phyloP scores from a whole-genome alignment of 768 basidiomycete genomes.

The Cystobasidium ongulense region DNA sequence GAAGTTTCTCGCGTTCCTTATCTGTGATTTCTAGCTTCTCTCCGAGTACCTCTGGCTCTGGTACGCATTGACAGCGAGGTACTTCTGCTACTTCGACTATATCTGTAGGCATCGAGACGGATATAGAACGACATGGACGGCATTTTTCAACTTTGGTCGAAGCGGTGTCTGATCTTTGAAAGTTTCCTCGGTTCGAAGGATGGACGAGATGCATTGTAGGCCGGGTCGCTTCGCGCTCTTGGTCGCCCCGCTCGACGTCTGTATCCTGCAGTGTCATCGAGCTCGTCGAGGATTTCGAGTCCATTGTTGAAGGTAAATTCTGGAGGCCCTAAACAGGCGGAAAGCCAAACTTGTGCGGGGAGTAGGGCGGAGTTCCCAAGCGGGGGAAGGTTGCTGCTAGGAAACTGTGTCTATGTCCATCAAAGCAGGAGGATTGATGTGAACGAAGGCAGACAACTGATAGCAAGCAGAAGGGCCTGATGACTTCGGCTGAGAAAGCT shows the following conservation, averaged over 20 bases:
- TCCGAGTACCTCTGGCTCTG: constrained; percentile 10
- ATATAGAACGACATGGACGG: not conserved
- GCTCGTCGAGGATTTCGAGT: not conserved
- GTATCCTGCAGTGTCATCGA: not conserved
- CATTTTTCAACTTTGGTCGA: constrained; percentile 2
- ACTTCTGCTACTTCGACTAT: constrained; percentile 7
- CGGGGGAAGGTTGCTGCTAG: not conserved
- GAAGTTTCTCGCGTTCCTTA: constrained; percentile 16
- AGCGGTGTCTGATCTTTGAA: not conserved
- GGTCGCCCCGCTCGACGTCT: not conserved
- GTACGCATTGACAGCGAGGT: not conserved
- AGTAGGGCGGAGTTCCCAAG: not conserved
- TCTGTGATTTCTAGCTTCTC: constrained; percentile 7
- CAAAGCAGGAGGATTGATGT: no score
- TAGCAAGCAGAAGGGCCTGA: no score
- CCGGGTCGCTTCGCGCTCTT: not conserved
- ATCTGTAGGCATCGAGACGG: constrained; percentile 7
- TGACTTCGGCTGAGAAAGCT: no score
- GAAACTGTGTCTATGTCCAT: no score
- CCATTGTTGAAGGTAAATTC: not conserved
- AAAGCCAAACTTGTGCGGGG: not conserved
- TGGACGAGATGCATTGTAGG: not conserved
- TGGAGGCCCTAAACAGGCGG: not conserved
- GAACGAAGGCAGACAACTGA: no score
- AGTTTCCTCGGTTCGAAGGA: not conserved